Evolutionary conservation across 176 grass and related monocot species (phyloP).

Genomic region (Miscanthus lutarioriparius): DNA sequence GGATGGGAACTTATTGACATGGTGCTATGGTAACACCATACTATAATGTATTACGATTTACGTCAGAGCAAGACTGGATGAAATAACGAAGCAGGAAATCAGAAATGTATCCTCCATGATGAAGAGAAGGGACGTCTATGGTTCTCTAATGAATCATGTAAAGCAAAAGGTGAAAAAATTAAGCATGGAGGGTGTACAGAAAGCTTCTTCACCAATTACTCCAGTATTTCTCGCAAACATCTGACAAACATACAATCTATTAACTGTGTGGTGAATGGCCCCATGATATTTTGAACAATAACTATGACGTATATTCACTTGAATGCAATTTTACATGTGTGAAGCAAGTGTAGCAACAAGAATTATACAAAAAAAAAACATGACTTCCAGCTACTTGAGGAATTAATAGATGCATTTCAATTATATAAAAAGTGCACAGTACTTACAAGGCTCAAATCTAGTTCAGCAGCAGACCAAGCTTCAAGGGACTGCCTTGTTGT

Average conservation of each 20-base stretch:
- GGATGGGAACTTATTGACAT: background rate
- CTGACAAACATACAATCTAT: background rate
- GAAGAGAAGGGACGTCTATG: background rate
- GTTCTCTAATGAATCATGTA: background rate
- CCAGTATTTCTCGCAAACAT: constrained; percentile 5
- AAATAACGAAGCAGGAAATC: background rate
- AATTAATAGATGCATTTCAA: constrained; percentile 19
- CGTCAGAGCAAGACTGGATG: background rate
- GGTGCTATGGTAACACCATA: background rate
- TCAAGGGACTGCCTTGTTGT: constrained; percentile 90
- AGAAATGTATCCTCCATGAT: background rate
- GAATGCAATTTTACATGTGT: constrained; percentile 17
- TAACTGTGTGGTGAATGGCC: background rate
- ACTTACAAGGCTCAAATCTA: constrained; percentile 90
- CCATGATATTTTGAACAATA: constrained; percentile 12
- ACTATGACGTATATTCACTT: background rate
- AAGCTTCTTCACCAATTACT: background rate
- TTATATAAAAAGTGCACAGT: background rate
- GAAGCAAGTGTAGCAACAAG: constrained; percentile 5
- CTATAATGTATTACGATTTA: background rate
- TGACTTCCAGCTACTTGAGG: background rate
- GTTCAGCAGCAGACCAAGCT: constrained; percentile 67
- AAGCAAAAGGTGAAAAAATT: background rate
- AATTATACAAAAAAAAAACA: background rate
- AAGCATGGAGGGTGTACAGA: background rate